Base-by-base conservation (phyloP, 148 eudicot genomes). In the Selenicereus undatus region DNA sequence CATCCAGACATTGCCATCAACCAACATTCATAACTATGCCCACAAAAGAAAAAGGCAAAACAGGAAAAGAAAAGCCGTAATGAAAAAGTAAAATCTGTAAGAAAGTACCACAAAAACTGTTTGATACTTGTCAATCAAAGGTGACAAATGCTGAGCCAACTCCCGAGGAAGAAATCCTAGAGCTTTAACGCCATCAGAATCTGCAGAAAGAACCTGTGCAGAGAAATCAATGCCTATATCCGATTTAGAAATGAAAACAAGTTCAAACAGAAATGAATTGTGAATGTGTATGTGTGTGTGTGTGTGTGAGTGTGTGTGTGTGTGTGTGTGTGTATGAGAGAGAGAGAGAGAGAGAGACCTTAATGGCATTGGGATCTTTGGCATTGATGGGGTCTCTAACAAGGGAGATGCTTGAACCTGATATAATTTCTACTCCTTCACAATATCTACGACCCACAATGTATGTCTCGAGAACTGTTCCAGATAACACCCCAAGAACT, bases 321-420 rank as follows among this genome's bases (percentile, higher is more conserved):
- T 39, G 5, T 4, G 43, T 39, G 3, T 1, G 43, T 39, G 43
- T 39, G 7, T 39, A 5, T 39, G 43, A 72, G 78, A 8, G 39
- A 80, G 32, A 73, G 73, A 82, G 78, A 77, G 52, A 68, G 62
- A 76, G 77, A 22, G 30, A 77, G 78, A 95, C 98, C 96, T 93
- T 93, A 78, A 95, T 84, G 73, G 98, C 98, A 89, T 95, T 93
- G 73, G 84, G 87, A 86, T 95, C 98, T 82, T 91, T 95, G 21
- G 82, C 76, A 77, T 95, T 95, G 74, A 65, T 77, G 70, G 93
- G 90, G 71, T 92, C 94, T 88, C 98, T 88, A 24, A 58, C 69
- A 82, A 94, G 90, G 74, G 78, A 79, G 56, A 95, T 83, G 76
- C 60, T 86, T 69, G 85, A 83, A 79, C 91, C 94, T 78, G 81